A percentile compares a stretch with the other conserved stretches of the same genome.
These are phyloP conservation scores for Passalora sequoiae DNA, from an alignment of 2,329 filamentous ascomycete genomes.

Conservation along the genomic window DNA sequence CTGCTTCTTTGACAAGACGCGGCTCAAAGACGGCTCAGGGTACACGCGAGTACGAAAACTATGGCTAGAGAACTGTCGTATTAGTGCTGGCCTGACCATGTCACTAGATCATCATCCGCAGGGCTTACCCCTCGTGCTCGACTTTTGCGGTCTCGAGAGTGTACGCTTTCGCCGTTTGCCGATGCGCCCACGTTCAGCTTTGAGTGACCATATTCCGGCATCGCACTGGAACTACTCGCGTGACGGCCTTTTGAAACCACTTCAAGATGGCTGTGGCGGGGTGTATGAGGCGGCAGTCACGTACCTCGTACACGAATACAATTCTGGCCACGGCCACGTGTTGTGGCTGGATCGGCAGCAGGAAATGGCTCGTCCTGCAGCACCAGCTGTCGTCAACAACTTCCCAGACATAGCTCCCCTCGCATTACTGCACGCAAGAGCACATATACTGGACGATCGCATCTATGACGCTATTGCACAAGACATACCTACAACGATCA, in stretches of 20 bases:
- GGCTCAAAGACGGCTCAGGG: constrained; percentile 21
- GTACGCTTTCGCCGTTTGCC: constrained; percentile 40
- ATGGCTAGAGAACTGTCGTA: constrained; percentile 44
- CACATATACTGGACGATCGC: constrained; percentile 14
- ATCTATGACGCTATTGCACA: constrained; percentile 10
- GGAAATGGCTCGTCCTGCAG: background rate
- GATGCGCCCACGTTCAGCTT: constrained; percentile 15
- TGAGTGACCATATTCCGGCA: background rate
- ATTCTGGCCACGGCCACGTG: constrained; percentile 12
- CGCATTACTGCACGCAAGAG: constrained; percentile 7
- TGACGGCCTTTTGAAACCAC: constrained; percentile 16
- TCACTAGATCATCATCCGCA: constrained; percentile 15
- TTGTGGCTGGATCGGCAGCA: constrained; percentile 7
- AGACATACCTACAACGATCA: background rate
- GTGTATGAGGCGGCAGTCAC: constrained; percentile 23
- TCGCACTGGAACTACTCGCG: constrained; percentile 24
- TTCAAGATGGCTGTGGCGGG: constrained; percentile 28
- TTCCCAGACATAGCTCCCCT: constrained; percentile 1
- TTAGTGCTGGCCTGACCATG: constrained; percentile 28
- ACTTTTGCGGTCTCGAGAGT: constrained; percentile 36
- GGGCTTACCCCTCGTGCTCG: constrained; percentile 21
- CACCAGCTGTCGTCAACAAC: background rate
- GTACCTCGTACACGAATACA: constrained; percentile 9
- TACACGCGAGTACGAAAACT: constrained; percentile 36
- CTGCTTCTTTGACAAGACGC: constrained; percentile 35